These are phyloP conservation scores for Mrakia gelida DNA, from an alignment of 768 basidiomycete genomes.

Conservation along the genomic window DNA sequence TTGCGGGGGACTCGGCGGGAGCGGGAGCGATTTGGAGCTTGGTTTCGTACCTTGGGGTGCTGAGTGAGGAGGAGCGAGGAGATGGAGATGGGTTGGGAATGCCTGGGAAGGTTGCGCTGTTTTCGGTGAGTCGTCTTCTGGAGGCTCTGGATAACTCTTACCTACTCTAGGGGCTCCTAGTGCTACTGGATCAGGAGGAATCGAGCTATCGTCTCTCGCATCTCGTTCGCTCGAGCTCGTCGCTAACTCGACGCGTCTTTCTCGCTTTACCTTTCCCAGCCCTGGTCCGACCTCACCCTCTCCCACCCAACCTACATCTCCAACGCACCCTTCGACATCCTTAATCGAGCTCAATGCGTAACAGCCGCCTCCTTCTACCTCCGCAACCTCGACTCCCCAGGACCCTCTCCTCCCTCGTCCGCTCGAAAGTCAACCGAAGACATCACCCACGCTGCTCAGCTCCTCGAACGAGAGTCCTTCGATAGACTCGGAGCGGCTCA, in stretches of 20 bases:
- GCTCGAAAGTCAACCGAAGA: neutral
- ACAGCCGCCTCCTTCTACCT: constrained; percentile 5
- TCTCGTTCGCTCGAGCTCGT: too few species aligned
- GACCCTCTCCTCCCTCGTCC: neutral
- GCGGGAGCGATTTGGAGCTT: neutral
- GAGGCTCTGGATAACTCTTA: too few species aligned
- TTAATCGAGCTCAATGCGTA: constrained; percentile 4
- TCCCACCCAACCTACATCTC: neutral
- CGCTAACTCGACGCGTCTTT: neutral
- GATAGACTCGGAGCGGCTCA: constrained; percentile 5
- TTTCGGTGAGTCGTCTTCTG: constrained; percentile 3
- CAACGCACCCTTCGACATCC: constrained; percentile 2
- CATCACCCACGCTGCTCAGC: neutral
- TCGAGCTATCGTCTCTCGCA: too few species aligned
- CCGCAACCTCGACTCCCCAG: constrained; percentile 5
- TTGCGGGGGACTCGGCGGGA: neutral
- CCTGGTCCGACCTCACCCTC: constrained; percentile 10
- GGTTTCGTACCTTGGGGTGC: neutral
- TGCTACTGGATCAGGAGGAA: too few species aligned
- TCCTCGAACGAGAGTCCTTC: constrained; percentile 10
- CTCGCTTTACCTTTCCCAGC: neutral
- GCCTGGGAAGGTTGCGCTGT: constrained; percentile 3
- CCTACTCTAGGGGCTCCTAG: too few species aligned
- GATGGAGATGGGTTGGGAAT: neutral
- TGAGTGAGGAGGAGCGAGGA: neutral